These are phyloP conservation scores for Parmelia sp. DNA, from an alignment of 495 filamentous ascomycete species.

Conservation along the genomic window DNA sequence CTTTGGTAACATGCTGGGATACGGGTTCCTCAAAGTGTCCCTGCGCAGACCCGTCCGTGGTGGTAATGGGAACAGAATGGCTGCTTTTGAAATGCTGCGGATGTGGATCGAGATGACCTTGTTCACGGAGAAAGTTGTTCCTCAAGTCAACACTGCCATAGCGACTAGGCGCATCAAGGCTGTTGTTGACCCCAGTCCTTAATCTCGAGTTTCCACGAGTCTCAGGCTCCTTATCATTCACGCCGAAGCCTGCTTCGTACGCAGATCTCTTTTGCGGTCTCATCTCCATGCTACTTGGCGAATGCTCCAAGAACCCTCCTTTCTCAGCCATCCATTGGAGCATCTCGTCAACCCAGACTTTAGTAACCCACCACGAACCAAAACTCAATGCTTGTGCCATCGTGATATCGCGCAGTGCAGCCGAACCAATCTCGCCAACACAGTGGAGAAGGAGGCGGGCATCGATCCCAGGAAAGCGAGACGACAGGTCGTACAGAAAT, in stretches of 20 bases:
- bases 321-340: constrained; percentile 84
- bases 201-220: constrained; percentile 30
- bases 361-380: constrained; percentile 96
- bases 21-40: neutral
- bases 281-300: constrained; percentile 35
- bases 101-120: constrained; percentile 34
- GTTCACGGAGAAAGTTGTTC: constrained; percentile 25
- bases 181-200: constrained; percentile 20
- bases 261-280: constrained; percentile 29
- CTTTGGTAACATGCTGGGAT: constrained; percentile 10
- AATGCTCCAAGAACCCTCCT: constrained; percentile 78
- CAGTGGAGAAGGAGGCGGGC: constrained; percentile 62
- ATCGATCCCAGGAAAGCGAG: constrained; percentile 64
- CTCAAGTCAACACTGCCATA: constrained; percentile 16
- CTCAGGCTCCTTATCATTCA: constrained; percentile 26
- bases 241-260: constrained; percentile 16
- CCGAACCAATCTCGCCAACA: constrained; percentile 60
- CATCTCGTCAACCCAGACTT: constrained; percentile 96
- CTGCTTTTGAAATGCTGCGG: constrained; percentile 16
- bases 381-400: constrained; percentile 79
- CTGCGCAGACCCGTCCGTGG: constrained; percentile 23
- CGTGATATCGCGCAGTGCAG: constrained; percentile 72
- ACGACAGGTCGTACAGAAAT: constrained; percentile 69
- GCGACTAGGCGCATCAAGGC: constrained; percentile 15
- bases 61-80: neutral